Evolutionary conservation across 257 asterid genomes (phyloP).

Genomic region (Solanum megistacrolobum): DNA sequence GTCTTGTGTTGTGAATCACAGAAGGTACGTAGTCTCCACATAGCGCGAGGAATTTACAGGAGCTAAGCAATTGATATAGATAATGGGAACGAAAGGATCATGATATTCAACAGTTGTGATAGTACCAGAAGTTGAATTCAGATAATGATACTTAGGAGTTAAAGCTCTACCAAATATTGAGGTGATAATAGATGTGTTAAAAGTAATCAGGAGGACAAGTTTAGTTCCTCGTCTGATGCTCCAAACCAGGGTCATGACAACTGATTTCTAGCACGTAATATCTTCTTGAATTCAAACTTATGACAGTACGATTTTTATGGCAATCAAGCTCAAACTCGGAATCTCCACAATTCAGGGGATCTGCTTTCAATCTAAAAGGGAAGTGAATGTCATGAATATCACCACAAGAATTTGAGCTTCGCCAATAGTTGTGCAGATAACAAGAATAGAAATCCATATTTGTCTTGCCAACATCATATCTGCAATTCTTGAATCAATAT

Average conservation of each 20-base stretch:
- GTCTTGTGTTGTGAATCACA: slow-evolving; percentile 18
- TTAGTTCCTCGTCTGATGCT: background rate
- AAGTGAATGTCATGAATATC: slow-evolving; percentile 19
- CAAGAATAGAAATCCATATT: slow-evolving; percentile 9
- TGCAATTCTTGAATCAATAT: background rate
- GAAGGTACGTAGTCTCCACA: slow-evolving; percentile 14
- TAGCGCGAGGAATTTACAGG: slow-evolving; percentile 25
- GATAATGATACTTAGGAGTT: background rate
- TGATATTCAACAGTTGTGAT: background rate
- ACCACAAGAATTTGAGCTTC: slow-evolving; percentile 41
- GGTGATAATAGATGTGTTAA: background rate
- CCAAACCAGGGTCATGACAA: slow-evolving; percentile 38
- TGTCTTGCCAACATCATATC: background rate
- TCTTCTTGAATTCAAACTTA: slow-evolving; percentile 6
- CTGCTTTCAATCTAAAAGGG: slow-evolving; percentile 43
- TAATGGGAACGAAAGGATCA: background rate
- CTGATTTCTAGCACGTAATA: slow-evolving; percentile 31
- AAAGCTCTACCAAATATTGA: background rate
- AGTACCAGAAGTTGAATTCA: background rate
- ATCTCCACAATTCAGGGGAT: slow-evolving; percentile 36
- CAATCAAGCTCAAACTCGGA: slow-evolving; percentile 36
- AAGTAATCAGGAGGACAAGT: background rate
- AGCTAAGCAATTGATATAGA: slow-evolving; percentile 21
- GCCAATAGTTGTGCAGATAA: background rate
- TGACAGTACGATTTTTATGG: slow-evolving; percentile 18